These are phyloP conservation scores for Tolypocladium endophyticum DNA, from an alignment of 2,329 filamentous ascomycete genomes.

Conservation along the genomic window DNA sequence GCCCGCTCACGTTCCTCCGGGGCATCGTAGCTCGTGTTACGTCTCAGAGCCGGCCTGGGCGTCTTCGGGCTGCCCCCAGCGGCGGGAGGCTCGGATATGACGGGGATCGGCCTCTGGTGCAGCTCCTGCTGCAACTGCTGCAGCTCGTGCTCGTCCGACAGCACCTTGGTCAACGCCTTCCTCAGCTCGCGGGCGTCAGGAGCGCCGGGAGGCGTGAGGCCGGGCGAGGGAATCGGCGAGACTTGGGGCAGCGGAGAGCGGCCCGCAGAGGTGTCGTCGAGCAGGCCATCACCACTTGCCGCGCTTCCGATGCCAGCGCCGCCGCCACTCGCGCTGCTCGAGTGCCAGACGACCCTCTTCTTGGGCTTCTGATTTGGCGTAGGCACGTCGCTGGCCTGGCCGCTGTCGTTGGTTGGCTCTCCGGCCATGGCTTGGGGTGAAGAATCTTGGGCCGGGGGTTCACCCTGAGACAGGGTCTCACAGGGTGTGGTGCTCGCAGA, in stretches of 20 bases:
- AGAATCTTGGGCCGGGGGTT: constrained; percentile 7
- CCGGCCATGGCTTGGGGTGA: constrained; percentile 9
- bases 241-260: constrained; percentile 1
- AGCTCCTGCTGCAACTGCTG: constrained; percentile 2
- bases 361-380: constrained; percentile 25
- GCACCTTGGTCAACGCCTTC: constrained; percentile 25
- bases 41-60: constrained; percentile 27
- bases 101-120: background rate
- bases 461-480: constrained; percentile 14
- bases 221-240: constrained; percentile 5
- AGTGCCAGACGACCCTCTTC: constrained; percentile 29
- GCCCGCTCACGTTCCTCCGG: constrained; percentile 28
- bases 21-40: constrained; percentile 31
- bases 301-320: constrained; percentile 2
- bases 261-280: constrained; percentile 1
- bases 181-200: constrained; percentile 28
- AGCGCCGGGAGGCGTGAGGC: constrained; percentile 18
- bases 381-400: constrained; percentile 15
- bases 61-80: constrained; percentile 6
- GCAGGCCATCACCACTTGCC: constrained; percentile 4
- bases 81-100: background rate
- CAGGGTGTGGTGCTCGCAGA: background rate
- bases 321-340: constrained; percentile 15
- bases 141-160: constrained; percentile 20
- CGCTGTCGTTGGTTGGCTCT: constrained; percentile 15